These are phyloP conservation scores for Vaucheria bursata DNA, from an alignment of 352 stramenopile species.

Conservation along the genomic window DNA sequence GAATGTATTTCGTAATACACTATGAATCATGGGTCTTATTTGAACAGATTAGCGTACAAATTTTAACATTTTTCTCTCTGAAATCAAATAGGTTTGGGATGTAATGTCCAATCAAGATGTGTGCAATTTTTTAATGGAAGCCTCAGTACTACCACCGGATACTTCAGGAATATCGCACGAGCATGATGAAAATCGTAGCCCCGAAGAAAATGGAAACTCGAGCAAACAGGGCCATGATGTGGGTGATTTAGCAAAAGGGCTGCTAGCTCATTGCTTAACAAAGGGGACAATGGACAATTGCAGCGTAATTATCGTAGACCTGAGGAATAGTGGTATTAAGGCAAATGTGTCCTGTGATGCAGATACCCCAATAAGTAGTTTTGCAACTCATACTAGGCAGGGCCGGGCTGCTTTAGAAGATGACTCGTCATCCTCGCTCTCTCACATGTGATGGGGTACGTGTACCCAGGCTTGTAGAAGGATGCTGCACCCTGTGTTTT, in stretches of 20 bases:
- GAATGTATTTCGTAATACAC: no score
- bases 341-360: background rate
- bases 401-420: no score
- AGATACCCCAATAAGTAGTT: no score
- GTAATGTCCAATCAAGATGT: conserved; percentile 26
- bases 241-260: background rate
- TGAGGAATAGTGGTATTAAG: background rate
- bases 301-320: background rate
- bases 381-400: no score
- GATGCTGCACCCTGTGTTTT: no score
- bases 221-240: background rate
- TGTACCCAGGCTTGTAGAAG: no score
- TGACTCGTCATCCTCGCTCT: no score
- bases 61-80: no score
- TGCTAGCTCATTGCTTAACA: background rate
- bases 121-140: background rate
- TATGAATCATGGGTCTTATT: no score
- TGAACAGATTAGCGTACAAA: no score
- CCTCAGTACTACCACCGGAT: no score
- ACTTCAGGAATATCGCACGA: background rate
- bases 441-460: no score
- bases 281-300: background rate
- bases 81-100: conserved; percentile 19
- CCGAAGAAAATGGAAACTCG: background rate
- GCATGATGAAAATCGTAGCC: background rate